These are phyloP conservation scores for Solanum paucissectum DNA, from an alignment of 257 asterid genomes.

Conservation along the genomic window DNA sequence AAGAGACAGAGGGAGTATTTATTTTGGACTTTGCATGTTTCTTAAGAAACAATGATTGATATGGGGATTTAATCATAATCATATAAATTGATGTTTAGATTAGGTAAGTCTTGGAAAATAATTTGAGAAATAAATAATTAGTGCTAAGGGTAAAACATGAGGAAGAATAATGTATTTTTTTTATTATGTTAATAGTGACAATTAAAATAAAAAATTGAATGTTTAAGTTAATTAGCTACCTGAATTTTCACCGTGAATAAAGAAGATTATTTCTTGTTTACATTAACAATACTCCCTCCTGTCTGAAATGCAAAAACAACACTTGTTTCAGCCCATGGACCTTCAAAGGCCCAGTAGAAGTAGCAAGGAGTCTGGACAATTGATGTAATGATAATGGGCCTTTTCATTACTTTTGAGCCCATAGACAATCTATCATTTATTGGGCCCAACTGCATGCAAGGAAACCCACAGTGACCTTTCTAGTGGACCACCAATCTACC, in stretches of 20 bases:
- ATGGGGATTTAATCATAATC: no score
- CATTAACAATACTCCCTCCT: background rate
- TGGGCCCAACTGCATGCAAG: background rate
- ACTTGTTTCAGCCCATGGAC: background rate
- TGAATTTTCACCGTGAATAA: background rate
- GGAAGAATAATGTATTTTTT: no score
- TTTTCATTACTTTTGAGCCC: background rate
- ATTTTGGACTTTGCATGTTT: no score
- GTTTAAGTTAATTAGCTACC: no score
- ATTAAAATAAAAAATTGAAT: no score
- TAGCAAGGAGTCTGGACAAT: background rate
- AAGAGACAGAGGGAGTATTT: accelerated
- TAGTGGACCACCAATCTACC: background rate
- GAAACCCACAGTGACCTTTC: background rate
- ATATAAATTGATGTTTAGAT: no score
- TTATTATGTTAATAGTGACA: no score
- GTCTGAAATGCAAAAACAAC: background rate
- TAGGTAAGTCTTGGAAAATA: no score
- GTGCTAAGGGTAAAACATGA: no score
- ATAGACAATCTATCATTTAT: background rate
- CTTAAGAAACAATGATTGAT: background rate
- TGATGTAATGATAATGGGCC: background rate
- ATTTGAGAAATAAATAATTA: no score
- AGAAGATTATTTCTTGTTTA: background rate
- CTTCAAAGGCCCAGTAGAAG: background rate